Evolutionary conservation across 2,329 filamentous ascomycete species (phyloP).

Genomic region (Shiraia bambusicola): DNA sequence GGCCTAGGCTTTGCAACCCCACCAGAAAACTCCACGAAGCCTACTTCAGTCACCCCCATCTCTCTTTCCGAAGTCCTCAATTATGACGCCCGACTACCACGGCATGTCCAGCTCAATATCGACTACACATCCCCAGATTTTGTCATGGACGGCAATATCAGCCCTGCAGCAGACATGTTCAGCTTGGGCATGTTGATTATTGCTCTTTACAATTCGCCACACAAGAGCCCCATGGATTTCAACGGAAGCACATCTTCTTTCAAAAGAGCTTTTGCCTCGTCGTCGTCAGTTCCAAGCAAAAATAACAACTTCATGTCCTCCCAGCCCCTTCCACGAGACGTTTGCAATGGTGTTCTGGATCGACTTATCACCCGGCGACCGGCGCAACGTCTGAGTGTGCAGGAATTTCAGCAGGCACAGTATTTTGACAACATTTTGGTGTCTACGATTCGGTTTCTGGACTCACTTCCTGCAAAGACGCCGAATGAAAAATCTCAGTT

Average conservation of each 20-base stretch:
- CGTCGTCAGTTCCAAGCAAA: conserved; percentile 74
- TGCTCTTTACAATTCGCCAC: conserved; percentile 91
- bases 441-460: conserved; percentile 92
- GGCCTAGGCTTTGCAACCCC: conserved; percentile 89
- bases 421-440: conserved; percentile 98
- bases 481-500: conserved; percentile 88
- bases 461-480: conserved; percentile 88
- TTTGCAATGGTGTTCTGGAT: conserved; percentile 75
- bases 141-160: conserved; percentile 85
- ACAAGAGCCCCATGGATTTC: conserved; percentile 79
- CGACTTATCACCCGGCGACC: conserved; percentile 83
- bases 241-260: conserved; percentile 81
- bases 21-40: conserved; percentile 70
- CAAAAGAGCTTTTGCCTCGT: conserved; percentile 77
- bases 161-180: conserved; percentile 85
- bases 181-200: conserved; percentile 86
- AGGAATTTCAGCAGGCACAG: conserved; percentile 89
- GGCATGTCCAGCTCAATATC: conserved; percentile 80
- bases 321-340: conserved; percentile 74
- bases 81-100: conserved; percentile 79
- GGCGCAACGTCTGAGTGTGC: conserved; percentile 81
- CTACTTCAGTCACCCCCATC: conserved; percentile 76
- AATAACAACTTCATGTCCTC: conserved; percentile 84
- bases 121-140: conserved; percentile 96
- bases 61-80: conserved; percentile 82